Evolutionary conservation across 2,329 filamentous ascomycete genomes (phyloP), one percentile per base, ranked within the genome.

Genomic region (Lasiodiplodia citricola): DNA sequence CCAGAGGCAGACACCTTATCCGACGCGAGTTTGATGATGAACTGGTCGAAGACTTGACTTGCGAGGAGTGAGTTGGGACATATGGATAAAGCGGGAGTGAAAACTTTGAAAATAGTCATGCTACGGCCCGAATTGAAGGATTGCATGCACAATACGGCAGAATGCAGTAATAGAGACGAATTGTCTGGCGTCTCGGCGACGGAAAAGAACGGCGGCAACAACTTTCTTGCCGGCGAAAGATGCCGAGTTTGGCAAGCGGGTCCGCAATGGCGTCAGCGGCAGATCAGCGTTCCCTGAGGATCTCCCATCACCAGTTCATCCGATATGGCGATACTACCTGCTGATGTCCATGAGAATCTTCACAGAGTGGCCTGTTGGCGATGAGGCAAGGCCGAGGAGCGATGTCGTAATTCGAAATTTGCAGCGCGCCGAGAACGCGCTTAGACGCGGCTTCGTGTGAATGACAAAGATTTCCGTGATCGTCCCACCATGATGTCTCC

Each of bases 401-500:
- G 54, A 37, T 37, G 37, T 35, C 25, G 54, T 37, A 57, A 57
- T 37, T 57, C 54, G 18, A 57, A 57, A 57, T 37, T 37, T 37
- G 44, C 44, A 21, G 44, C 44, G 44, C 44, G 44, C 44, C 44
- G 44, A 47, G 44, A 8, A 21, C 11, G 44, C 44, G 44, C 44
- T 47, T 47, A 47, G 44, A 47, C 55, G 55, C 55, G 31, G 31
- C 31, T 35, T 37, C 55, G 31, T 57, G 7, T 8, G 4, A n/a
- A 23, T 37, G 37, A 41, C 55, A 57, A 57, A 35, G 54, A 50
- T 25, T 28, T 37, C 41, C 18, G 21, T 51, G 51, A 28, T 62
- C 38, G 18, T 62, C 57, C 52, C 55, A 58, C 55, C 55, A 41
- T 41, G 55, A 21, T 52, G n/a, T 38, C 47, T n/a, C 16, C 23